phyloP scores from a whole-genome alignment of 257 asterid genomes.

The Solanum gracilifrons region DNA sequence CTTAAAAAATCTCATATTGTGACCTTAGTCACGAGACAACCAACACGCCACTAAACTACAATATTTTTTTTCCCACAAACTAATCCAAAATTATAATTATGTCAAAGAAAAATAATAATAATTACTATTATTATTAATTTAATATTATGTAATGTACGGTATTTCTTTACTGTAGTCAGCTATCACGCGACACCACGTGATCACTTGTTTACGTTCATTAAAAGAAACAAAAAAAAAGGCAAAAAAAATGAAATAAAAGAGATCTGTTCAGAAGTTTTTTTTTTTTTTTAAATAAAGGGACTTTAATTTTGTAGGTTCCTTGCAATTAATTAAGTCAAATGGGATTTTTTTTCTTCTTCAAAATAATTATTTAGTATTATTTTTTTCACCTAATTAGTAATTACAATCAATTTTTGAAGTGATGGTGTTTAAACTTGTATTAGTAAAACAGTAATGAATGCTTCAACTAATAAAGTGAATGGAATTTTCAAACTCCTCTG shows the following conservation, averaged over 20 bases:
- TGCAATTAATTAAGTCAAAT: background rate
- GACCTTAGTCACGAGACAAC: constrained; percentile 37
- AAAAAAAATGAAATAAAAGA: background rate
- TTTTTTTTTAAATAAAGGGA: background rate
- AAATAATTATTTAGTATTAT: background rate
- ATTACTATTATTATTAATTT: background rate
- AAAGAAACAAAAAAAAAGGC: background rate
- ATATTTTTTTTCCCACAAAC: background rate
- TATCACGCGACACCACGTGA: constrained; percentile 80
- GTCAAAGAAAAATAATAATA: background rate
- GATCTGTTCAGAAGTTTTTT: background rate
- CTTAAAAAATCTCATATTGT: constrained; percentile 8
- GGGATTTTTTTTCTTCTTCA: no score
- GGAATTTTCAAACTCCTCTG: background rate
- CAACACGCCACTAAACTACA: constrained; percentile 12
- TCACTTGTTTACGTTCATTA: constrained; percentile 10
- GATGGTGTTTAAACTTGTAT: background rate
- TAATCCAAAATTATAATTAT: constrained; percentile 11
- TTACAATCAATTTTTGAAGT: background rate
- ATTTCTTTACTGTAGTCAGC: constrained; percentile 22
- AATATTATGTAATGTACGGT: constrained; percentile 1
- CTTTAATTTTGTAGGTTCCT: background rate
- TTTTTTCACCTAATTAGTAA: background rate
- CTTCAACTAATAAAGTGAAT: background rate
- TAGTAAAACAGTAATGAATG: background rate